These are phyloP conservation scores for Phellopilus nigrolimitatus DNA, from an alignment of 1,284 basidiomycete species.

Conservation along the genomic window DNA sequence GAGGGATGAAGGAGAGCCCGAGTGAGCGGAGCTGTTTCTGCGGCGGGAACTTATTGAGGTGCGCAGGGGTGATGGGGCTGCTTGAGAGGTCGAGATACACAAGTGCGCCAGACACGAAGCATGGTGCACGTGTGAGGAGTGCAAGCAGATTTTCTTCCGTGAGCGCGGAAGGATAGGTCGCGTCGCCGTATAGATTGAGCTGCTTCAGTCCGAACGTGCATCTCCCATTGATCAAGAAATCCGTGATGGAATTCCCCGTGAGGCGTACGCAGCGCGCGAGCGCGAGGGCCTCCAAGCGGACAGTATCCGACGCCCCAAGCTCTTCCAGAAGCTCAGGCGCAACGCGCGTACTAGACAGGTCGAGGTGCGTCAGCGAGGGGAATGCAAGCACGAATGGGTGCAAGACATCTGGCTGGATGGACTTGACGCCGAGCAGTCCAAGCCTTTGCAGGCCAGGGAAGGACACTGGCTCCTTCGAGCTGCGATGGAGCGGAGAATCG, in stretches of 20 bases:
- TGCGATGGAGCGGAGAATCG: slow-evolving; percentile 31
- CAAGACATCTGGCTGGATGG: slow-evolving; percentile 66
- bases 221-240: slow-evolving; percentile 69
- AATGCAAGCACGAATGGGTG: slow-evolving; percentile 82
- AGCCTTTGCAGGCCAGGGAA: slow-evolving; percentile 83
- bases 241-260: slow-evolving; percentile 72
- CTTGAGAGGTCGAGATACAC: slow-evolving; percentile 90
- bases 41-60: slow-evolving; percentile 50
- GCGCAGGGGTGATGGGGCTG: slow-evolving; percentile 61
- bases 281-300: slow-evolving; percentile 76
- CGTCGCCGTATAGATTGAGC: slow-evolving; percentile 86
- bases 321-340: slow-evolving; percentile 71
- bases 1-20: slow-evolving; percentile 82
- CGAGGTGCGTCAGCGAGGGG: slow-evolving; percentile 85
- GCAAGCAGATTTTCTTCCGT: slow-evolving; percentile 61
- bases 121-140: slow-evolving; percentile 75
- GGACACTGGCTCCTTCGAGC: slow-evolving; percentile 42
- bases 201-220: slow-evolving; percentile 67
- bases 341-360: slow-evolving; percentile 82
- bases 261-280: slow-evolving; percentile 87
- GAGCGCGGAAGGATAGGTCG: slow-evolving; percentile 81
- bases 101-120: slow-evolving; percentile 73
- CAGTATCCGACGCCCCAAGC: slow-evolving; percentile 57
- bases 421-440: slow-evolving; percentile 81
- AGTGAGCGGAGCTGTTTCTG: slow-evolving; percentile 82